Evolutionary conservation across 2,329 filamentous ascomycete species (phyloP), one percentile per base, ranked within the genome.

Genomic region (Septoria linicola): DNA sequence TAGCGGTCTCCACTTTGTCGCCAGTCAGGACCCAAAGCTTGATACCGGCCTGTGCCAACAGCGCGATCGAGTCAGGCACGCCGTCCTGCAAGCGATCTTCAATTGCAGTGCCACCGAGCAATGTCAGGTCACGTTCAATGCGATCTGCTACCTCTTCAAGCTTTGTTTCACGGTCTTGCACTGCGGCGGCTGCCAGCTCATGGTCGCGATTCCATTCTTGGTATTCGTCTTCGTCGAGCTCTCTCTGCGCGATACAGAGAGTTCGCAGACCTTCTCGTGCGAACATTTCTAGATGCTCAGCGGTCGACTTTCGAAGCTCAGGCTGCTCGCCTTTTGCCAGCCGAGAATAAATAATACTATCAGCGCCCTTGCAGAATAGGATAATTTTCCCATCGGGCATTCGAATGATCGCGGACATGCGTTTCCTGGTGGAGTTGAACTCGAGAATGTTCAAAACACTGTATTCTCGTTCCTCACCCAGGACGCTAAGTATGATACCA

Each of bases 1-100:
- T 99, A 51, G 95, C 93, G 19, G 93, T 99, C 73, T 99, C 93
- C 25, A 97, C 92, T 72, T 97, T 99, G 78, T 99, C 93, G 58
- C 95, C 93, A 13, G 93, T 99, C 59, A 99, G 76, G 47, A 99
- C 93, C 93, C 93, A 99, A 6, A 99, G 81, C 72, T 99, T 99
- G 72, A 99, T 96, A 68, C 95, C 95, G 47, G 93, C 93, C 65
- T 90, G 83, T 23, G 87, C 92, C 45, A 99, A 83, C 37, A 99
- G 75, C 43, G 87, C 88, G 63, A 99, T 99, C 0, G 93, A 92
- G 67, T 97, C 93, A 5, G 93, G 93, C 3, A 99, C 93, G 53
- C 92, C 93, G 62, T 99, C 93, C 72, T 99, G 93, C 21, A 99
- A 79, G 62, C 91, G 84, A 76, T 99, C 93, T 72, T 99, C 93